Evolutionary conservation across 768 basidiomycete species (phyloP), one percentile per base, ranked within the genome.

Genomic region (Asterophora parasitica): DNA sequence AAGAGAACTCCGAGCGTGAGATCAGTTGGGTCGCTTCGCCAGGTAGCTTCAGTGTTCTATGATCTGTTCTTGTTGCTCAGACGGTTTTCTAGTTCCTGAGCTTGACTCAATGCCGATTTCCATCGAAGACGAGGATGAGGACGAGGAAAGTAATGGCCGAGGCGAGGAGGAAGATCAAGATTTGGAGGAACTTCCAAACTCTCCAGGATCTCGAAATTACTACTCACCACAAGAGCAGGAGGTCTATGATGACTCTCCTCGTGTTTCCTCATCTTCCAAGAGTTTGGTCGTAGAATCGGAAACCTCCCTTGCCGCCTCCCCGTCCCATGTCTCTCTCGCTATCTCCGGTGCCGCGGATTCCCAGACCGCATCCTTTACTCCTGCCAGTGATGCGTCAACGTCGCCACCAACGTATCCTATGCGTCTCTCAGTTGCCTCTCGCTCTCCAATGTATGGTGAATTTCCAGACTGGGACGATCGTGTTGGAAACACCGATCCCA

Each of bases 1-100:
- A 63, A 30, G 72, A 76, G 42, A 70, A 67, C 41, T 72, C 65
- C 26, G 78, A 81, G 26, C 73, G 83, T 53, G 76, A 82, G 55
- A 79, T 82, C 37, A 91, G 88, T 58, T 91, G 88, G 88, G 71
- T 87, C 31, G 86, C 84, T 34, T 79, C 82, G 39, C 83, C 77
- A 61, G 81, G 88, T 87, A 57, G 56, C 79, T 69, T 35, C 34
- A 35, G 34, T 33, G 20, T n/a, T 39, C 9, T 44, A 43, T 51
- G 37, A 28, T 17, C 51, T n/a, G 37, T 41, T 44, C 42, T 49
- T 32, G 28, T 6, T 44, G 39, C 56, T 52, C 26, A 55, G 27
- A 15, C 17, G 48, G 50, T 39, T 20, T 23, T 26, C 51, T 23
- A 81, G 82, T 81, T 17, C 77, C 77, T 36, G 81, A 83, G 35